These are phyloP conservation scores for Penicillium taxi DNA, from an alignment of 495 filamentous ascomycete species.

Conservation along the genomic window DNA sequence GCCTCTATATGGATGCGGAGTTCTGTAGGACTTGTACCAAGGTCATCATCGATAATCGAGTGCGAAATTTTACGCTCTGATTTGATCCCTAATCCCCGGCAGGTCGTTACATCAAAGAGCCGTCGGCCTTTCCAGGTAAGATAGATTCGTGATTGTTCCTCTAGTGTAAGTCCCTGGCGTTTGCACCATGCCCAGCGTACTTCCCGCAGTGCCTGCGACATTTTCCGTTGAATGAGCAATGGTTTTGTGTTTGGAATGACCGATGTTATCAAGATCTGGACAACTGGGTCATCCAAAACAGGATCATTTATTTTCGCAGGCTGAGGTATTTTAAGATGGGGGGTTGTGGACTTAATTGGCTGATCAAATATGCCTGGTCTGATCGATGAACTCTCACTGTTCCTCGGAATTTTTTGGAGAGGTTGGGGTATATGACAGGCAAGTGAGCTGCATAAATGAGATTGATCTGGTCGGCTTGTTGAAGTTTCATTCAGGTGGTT, in stretches of 20 bases:
- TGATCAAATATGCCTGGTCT: no score
- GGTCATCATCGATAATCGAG: conserved; percentile 29
- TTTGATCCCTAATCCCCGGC: conserved; percentile 54
- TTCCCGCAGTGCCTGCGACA: conserved; percentile 56
- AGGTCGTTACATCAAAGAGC: conserved; percentile 66
- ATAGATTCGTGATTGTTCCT: conserved; percentile 48
- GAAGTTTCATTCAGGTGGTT: no score
- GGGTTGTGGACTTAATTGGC: background rate
- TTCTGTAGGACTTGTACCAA: conserved; percentile 13
- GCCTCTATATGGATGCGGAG: conserved; percentile 59
- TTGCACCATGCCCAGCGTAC: conserved; percentile 62
- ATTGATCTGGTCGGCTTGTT: no score
- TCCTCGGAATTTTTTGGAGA: no score
- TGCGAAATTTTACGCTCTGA: conserved; percentile 24
- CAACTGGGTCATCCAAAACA: conserved; percentile 33
- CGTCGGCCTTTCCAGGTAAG: conserved; percentile 72
- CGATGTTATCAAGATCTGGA: conserved; percentile 67
- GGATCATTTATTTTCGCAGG: background rate
- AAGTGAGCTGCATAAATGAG: no score
- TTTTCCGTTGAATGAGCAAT: conserved; percentile 58
- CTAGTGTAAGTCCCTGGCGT: conserved; percentile 44
- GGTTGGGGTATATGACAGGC: no score
- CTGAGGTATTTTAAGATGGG: no score
- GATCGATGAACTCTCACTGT: no score
- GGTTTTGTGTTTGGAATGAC: conserved; percentile 52